Conservation (phyloP, 495 filamentous ascomycete species). For the Penicillium ochrochloron region DNA sequence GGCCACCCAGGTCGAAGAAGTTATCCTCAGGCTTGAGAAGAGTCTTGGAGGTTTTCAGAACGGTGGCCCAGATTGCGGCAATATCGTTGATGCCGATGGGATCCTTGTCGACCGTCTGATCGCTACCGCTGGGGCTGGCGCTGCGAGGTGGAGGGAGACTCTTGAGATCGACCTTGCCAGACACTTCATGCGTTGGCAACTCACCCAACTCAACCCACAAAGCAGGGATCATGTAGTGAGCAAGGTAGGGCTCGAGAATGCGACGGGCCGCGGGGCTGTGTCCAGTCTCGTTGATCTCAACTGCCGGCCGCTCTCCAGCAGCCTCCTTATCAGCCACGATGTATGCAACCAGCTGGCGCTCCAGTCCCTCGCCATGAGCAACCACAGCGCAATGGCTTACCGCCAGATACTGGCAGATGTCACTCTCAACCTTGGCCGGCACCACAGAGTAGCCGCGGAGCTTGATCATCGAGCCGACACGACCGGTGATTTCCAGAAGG, state of each 20-base stretch:
- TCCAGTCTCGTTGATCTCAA: constrained; percentile 62
- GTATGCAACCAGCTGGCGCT: constrained; percentile 69
- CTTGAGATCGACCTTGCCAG: constrained; percentile 70
- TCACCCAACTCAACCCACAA: constrained; percentile 65
- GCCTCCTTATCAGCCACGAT: constrained; percentile 62
- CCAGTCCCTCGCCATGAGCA: constrained; percentile 67
- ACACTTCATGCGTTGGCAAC: constrained; percentile 67
- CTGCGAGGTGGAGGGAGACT: constrained; percentile 58
- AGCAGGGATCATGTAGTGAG: constrained; percentile 73
- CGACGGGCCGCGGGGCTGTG: constrained; percentile 62
- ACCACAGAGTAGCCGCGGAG: constrained; percentile 80
- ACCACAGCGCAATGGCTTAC: constrained; percentile 63
- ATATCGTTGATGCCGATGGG: constrained; percentile 60
- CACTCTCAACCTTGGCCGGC: constrained; percentile 75
- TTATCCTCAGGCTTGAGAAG: constrained; percentile 63
- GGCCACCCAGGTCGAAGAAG: constrained; percentile 74
- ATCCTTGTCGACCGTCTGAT: constrained; percentile 45
- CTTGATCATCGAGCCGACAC: constrained; percentile 79
- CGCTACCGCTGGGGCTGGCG: constrained; percentile 43
- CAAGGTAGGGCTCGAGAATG: constrained; percentile 58
- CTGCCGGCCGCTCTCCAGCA: constrained; percentile 52
- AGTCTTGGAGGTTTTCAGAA: constrained; percentile 57
- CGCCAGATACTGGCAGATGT: constrained; percentile 62
- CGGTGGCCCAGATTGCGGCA: constrained; percentile 62
- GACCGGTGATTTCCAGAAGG: constrained; percentile 78